Base-by-base conservation (phyloP, 2,329 filamentous ascomycete species). In the Neophaeococcomyces mojaviensis region DNA sequence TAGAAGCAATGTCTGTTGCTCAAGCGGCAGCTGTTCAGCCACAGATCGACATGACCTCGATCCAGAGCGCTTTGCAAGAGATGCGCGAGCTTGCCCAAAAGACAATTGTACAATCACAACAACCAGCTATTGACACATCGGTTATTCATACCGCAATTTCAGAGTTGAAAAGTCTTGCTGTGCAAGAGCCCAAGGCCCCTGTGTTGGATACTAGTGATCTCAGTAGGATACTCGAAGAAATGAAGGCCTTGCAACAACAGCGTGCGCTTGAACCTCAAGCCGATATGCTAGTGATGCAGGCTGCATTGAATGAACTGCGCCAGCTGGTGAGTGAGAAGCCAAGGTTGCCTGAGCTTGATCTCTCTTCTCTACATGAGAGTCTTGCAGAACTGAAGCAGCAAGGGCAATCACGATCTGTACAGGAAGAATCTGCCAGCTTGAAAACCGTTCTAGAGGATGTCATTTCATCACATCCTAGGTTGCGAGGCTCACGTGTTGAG, bases 371-470 rank as follows among this genome's bases (percentile, higher is more conserved):
- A 18, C 33, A 46, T 26, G 35, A 35, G 33, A 34, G 9, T 24
- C 30, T 45, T 13, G 45, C 43, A 19, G 64, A 64, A 31, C 50
- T 69, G 8, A 65, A 65, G 46, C 55, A 55, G 63, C 70, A 68
- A 63, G 62, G 48, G 67, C 62, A 59, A 55, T 58, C 63, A 45
- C 60, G 62, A 32, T 51, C 62, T 20, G 58, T 60, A 3, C 58
- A 63, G 33, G 59, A 64, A 15, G 60, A 61, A 15, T 57, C 64
- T 20, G 73, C 77, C 33, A 75, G 82, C 50, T 63, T 88, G 15
- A 75, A 73, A 51, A 76, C 69, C 46, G 74, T 83, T 45, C 70
- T 87, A 4, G 78, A 85, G 57, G 76, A 83, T 38, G 76, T 74
- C 6, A 70, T 85, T 18, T 72, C 78, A 49, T 72, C 68, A 40